Evolutionary conservation across 768 basidiomycete genomes (phyloP), one percentile per base, ranked within the genome.

Genomic region (Leccinum truebloodii): DNA sequence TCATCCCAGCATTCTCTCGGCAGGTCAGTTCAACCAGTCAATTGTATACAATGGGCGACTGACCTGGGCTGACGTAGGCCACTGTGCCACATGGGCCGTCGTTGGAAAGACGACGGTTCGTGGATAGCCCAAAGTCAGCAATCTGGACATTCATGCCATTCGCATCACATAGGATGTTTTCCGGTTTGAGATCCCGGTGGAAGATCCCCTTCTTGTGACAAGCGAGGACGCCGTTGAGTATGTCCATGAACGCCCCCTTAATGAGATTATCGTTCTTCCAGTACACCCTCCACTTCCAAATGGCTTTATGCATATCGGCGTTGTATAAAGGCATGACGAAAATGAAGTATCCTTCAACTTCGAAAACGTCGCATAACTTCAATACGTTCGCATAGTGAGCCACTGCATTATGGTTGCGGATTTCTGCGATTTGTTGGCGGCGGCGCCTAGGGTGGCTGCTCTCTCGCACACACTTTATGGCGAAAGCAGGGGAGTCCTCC

Each of bases 171-270:
- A 94, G 78, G 44, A 93, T 79, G 72, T 88, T 93, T 69, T 94
- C 94, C 1, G 92, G 92, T 71, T 95, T 94, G 69, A 95, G 82
- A 67, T 94, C 92, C 22, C 92, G 87, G 74, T 95, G 94, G 71
- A 80, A 93, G 60, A 95, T 83, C 13, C 85, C 83, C 30, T 79
- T 77, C 35, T 77, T 73, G 68, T 95, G 92, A 68, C 89, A 92
- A 66, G 88, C 81, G 54, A 86, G 79, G 54, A 95, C 84, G 1
- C 89, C 89, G 64, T 92, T 89, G 63, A 94, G 73, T 58, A 95
- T 80, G 67, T 94, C 88, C 46, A 90, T 61, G 73, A 92, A 94
- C 34, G 83, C 80, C 44, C 71, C 70, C 70, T 83, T 87, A 75
- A 92, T 85, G 64, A 89, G 81, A 2, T 69, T 70, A 59, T 84